phyloP scores from a whole-genome alignment of 2,329 filamentous ascomycete genomes.

The Sporothrix protearum region DNA sequence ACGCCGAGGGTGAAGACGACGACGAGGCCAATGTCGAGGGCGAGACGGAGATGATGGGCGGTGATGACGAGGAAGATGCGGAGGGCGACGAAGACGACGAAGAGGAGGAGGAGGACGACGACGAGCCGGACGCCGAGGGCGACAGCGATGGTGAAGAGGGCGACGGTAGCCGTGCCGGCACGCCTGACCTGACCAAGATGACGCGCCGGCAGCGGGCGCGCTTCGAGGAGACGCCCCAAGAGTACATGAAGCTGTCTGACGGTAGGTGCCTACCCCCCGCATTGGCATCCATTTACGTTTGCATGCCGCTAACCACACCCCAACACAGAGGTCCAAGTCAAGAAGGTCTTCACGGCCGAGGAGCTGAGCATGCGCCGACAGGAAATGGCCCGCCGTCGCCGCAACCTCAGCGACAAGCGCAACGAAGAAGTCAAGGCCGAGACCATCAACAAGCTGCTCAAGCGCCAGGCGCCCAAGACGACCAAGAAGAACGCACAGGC shows the following conservation, averaged over 20 bases:
- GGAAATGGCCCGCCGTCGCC: conserved; percentile 59
- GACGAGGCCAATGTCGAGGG: conserved; percentile 44
- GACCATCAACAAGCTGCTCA: conserved; percentile 85
- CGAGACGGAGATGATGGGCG: conserved; percentile 33
- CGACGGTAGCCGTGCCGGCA: conserved; percentile 46
- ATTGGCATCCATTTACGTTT: not conserved
- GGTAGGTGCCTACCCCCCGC: conserved; percentile 40
- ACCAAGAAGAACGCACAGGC: conserved; percentile 51
- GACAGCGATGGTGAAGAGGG: conserved; percentile 41
- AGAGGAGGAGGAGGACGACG: conserved; percentile 41
- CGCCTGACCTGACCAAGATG: conserved; percentile 57
- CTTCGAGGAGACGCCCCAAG: conserved; percentile 52
- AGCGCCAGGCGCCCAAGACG: conserved; percentile 77
- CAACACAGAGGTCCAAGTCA: conserved; percentile 56
- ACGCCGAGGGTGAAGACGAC: conserved; percentile 19
- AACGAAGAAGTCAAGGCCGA: conserved; percentile 73
- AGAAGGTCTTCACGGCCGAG: conserved; percentile 60
- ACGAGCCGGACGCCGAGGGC: conserved; percentile 38
- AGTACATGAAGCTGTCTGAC: conserved; percentile 59
- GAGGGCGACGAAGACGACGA: conserved; percentile 43
- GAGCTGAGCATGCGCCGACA: conserved; percentile 60
- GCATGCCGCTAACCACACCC: not conserved
- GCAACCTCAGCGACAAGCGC: conserved; percentile 62
- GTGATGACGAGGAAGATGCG: conserved; percentile 38
- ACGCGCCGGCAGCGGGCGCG: conserved; percentile 58